Evolutionary conservation across 805 yeast species (phyloP).

Genomic region (Hanseniaspora valbyensis): DNA sequence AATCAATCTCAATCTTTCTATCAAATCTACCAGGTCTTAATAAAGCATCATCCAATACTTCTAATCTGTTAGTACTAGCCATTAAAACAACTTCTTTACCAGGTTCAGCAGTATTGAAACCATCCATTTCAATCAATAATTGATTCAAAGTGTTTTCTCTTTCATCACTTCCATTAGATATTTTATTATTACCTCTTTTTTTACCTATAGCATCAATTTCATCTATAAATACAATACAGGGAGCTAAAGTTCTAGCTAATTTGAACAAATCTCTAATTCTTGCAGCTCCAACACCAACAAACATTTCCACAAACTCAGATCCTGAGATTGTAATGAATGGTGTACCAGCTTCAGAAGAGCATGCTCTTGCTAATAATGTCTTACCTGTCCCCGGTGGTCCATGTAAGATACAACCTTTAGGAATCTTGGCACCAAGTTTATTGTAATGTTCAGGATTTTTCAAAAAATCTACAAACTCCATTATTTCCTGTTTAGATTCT

Average conservation of each 20-base stretch:
- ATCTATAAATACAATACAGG: slow-evolving; percentile 91
- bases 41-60: slow-evolving; percentile 82
- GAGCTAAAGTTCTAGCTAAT: slow-evolving; percentile 88
- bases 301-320: slow-evolving; percentile 96
- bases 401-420: slow-evolving; percentile 92
- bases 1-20: slow-evolving; percentile 81
- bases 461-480: slow-evolving; percentile 93
- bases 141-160: slow-evolving; percentile 94
- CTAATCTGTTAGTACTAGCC: slow-evolving; percentile 96
- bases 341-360: slow-evolving; percentile 98
- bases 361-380: slow-evolving; percentile 90
- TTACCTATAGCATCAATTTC: slow-evolving; percentile 99
- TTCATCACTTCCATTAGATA: slow-evolving; percentile 63
- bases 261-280: slow-evolving; percentile 91
- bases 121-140: slow-evolving; percentile 96
- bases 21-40: slow-evolving; percentile 97
- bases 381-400: slow-evolving; percentile 99
- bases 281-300: slow-evolving; percentile 98
- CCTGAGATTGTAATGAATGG: slow-evolving; percentile 95
- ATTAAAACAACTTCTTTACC: slow-evolving; percentile 72
- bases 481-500: slow-evolving; percentile 93
- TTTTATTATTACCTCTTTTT: slow-evolving; percentile 36
- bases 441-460: slow-evolving; percentile 86
- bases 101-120: slow-evolving; percentile 67
- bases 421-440: slow-evolving; percentile 89